Evolutionary conservation across 768 basidiomycete species (phyloP), one percentile per base, ranked within the genome.

Genomic region (Exidia glandulosa): DNA sequence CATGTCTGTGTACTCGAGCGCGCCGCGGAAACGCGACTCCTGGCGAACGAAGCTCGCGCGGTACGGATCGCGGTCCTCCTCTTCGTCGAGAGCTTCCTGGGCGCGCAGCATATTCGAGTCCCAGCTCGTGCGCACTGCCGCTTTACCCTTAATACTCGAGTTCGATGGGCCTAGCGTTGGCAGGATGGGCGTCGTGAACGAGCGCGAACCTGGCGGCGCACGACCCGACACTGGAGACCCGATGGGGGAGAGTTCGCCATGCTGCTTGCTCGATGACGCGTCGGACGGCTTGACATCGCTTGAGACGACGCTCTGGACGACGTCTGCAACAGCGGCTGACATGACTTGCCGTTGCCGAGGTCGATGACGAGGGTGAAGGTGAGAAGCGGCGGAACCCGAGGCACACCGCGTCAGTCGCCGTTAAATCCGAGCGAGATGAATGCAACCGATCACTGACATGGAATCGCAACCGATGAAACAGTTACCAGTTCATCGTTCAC

Each of bases 1-100:
- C 9, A 63, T 67, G 45, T 71, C 69, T 6, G 65, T 61, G 59
- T 71, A 73, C 64, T 88, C 85, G 59, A 89, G 69, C 7, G 78
- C 86, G 48, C 84, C 80, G 29, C 88, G 80, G 66, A 88, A 88
- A 34, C 77, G 76, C 10, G 78, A 72, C 45, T 71, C 71, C n/a
- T 62, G 66, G 2, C 67, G 68, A 9, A 68, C 67, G 61, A 79
- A 78, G 63, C 70, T 67, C 14, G 34, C 36, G 25, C 60, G 29
- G 36, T 60, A 63, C 36, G 63, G 63, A 52, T 65, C 64, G 45
- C 54, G 50, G 19, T 69, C 66, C 4, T 59, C 69, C 57, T 67
- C 78, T 68, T 59, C 59, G 16, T 59, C 50, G 27, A 52, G 25
- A 23, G 10, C 30, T 7, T 50, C 32, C 30, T 54, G 32, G 19